phyloP scores from a whole-genome alignment of 176 grass and related monocot genomes.

The Triticum timopheevii region DNA sequence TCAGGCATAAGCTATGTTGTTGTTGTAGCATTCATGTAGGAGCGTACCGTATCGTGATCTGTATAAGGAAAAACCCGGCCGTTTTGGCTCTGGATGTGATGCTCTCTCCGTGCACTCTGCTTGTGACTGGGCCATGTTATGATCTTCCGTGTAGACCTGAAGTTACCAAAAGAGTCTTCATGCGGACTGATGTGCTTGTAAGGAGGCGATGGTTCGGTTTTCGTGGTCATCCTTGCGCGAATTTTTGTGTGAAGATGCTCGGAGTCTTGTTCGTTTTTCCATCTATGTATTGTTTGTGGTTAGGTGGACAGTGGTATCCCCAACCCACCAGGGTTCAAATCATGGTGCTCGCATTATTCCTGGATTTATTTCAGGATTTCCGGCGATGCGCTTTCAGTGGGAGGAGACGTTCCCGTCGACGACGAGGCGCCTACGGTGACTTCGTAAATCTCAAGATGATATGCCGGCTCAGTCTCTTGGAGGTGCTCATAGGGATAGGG shows the following conservation, averaged over 20 bases:
- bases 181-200: not conserved
- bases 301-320: too few relatives aligned
- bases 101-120: not conserved
- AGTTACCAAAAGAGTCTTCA: not conserved
- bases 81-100: slow-evolving; percentile 2
- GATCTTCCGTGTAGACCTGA: not conserved
- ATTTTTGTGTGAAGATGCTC: not conserved
- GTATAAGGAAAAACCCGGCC: slow-evolving; percentile 6
- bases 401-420: too few relatives aligned
- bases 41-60: slow-evolving; percentile 27
- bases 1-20: slow-evolving; percentile 22
- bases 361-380: too few relatives aligned
- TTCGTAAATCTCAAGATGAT: too few relatives aligned
- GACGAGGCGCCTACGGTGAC: too few relatives aligned
- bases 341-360: too few relatives aligned
- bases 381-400: too few relatives aligned
- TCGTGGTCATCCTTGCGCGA: not conserved
- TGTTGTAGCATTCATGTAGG: slow-evolving; percentile 52
- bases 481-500: too few relatives aligned
- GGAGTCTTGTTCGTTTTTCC: too few relatives aligned
- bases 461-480: too few relatives aligned
- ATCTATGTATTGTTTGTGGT: too few relatives aligned
- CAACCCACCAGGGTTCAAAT: too few relatives aligned
- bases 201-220: not conserved
- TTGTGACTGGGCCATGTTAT: not conserved